phyloP scores from a whole-genome alignment of 2,329 filamentous ascomycete genomes.

The Trichophaea hybrida region DNA sequence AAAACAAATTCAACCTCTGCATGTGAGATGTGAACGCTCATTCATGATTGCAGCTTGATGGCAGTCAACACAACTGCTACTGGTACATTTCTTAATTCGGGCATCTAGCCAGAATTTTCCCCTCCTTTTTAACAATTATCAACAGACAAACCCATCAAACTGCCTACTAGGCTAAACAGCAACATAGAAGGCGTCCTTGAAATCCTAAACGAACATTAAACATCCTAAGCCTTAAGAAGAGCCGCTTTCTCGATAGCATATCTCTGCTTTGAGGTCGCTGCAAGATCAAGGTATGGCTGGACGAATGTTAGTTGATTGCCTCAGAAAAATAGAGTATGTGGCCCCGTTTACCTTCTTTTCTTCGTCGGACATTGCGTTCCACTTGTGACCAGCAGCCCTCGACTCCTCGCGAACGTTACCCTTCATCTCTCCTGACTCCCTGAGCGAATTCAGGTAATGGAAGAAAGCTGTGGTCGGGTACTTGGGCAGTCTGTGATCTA shows the following conservation, averaged over 20 bases:
- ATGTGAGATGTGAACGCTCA: too few relatives aligned
- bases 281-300: constrained; percentile 13
- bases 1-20: too few relatives aligned
- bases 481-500: constrained; percentile 9
- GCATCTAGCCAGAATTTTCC: too few relatives aligned
- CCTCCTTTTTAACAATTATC: too few relatives aligned
- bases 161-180: too few relatives aligned
- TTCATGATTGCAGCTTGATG: too few relatives aligned
- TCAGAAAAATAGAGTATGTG: background rate
- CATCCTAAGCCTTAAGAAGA: background rate
- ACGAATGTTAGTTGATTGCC: background rate
- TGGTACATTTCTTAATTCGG: too few relatives aligned
- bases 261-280: background rate
- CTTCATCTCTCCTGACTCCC: too few relatives aligned
- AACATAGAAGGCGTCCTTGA: too few relatives aligned
- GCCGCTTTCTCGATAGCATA: background rate
- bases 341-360: constrained; percentile 16
- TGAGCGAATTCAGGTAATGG: too few relatives aligned
- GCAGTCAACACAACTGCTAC: too few relatives aligned
- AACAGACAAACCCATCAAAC: too few relatives aligned
- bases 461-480: background rate
- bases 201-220: background rate
- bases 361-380: background rate
- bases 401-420: background rate
- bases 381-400: background rate